Conservation (phyloP, 2,329 filamentous ascomycete species). For the Ascochyta fabae region DNA sequence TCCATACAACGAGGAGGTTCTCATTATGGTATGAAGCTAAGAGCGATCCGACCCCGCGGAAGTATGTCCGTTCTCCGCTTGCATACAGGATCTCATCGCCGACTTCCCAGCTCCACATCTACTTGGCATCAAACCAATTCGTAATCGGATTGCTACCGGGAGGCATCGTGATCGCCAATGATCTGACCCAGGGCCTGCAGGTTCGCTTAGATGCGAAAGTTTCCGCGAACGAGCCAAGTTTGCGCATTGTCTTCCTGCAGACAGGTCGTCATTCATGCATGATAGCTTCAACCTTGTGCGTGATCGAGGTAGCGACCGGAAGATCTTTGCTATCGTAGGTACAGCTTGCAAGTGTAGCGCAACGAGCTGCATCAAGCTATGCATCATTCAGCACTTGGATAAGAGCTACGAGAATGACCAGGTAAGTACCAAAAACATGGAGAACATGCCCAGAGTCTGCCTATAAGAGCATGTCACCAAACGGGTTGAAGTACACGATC, state of each 20-base stretch:
- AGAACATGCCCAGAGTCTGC: not conserved
- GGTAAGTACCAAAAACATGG: not conserved
- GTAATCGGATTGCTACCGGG: not conserved
- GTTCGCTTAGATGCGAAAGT: not conserved
- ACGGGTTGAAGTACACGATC: not conserved
- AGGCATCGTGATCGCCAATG: not conserved
- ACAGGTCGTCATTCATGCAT: slow-evolving; percentile 4
- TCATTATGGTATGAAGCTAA: too few species aligned
- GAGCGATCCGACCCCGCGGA: slow-evolving; percentile 7
- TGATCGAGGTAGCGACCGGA: not conserved
- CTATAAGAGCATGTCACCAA: slow-evolving; percentile 3
- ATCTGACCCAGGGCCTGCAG: not conserved
- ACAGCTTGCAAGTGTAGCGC: not conserved
- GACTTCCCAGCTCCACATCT: slow-evolving; percentile 10
- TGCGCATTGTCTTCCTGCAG: not conserved
- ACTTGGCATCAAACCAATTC: not conserved
- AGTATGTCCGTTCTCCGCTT: slow-evolving; percentile 10
- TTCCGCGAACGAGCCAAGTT: not conserved
- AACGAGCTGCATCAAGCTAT: slow-evolving; percentile 1
- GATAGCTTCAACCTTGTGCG: not conserved
- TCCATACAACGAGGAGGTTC: not conserved
- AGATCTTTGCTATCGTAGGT: slow-evolving; percentile 2
- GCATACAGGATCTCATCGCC: slow-evolving; percentile 16
- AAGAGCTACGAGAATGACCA: not conserved
- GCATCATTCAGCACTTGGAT: slow-evolving; percentile 2